phyloP scores from a whole-genome alignment of 2,329 filamentous ascomycete genomes.

The Aspergillus aculeatinus region DNA sequence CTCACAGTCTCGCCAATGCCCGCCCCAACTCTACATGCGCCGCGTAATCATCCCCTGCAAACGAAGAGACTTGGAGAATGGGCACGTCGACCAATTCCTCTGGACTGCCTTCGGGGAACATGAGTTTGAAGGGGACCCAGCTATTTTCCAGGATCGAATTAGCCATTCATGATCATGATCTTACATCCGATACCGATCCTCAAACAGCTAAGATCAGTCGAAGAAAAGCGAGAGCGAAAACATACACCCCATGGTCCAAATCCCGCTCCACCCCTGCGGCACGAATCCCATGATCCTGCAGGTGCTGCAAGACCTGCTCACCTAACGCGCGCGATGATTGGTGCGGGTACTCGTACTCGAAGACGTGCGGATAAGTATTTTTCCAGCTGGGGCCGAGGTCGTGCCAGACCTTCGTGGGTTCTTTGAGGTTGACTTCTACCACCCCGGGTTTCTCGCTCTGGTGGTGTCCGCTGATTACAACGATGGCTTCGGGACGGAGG shows the following conservation, averaged over 20 bases:
- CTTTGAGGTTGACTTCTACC: neutral
- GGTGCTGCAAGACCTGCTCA: neutral
- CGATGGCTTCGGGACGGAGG: neutral
- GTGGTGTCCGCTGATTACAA: neutral
- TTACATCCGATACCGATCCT: no score
- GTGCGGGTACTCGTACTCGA: constrained; percentile 1
- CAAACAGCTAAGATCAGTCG: neutral
- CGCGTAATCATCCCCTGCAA: neutral
- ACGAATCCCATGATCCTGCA: neutral
- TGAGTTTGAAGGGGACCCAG: constrained; percentile 4
- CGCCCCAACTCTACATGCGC: neutral
- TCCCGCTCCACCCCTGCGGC: neutral
- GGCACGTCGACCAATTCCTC: neutral
- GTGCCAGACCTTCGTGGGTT: constrained; percentile 5
- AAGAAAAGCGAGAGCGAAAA: neutral
- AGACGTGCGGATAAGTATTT: constrained; percentile 1
- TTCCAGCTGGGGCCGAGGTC: constrained; percentile 2
- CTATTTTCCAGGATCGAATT: neutral
- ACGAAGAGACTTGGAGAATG: neutral
- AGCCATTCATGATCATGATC: no score
- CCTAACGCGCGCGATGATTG: neutral
- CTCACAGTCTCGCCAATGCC: neutral
- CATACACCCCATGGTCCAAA: constrained; percentile 3
- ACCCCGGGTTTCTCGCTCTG: neutral
- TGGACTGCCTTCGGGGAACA: neutral